Percentiles rank a stretch among this genome's conserved stretches.
Conservation (phyloP, 768 basidiomycete genomes). For the Flagelloscypha sp. region DNA sequence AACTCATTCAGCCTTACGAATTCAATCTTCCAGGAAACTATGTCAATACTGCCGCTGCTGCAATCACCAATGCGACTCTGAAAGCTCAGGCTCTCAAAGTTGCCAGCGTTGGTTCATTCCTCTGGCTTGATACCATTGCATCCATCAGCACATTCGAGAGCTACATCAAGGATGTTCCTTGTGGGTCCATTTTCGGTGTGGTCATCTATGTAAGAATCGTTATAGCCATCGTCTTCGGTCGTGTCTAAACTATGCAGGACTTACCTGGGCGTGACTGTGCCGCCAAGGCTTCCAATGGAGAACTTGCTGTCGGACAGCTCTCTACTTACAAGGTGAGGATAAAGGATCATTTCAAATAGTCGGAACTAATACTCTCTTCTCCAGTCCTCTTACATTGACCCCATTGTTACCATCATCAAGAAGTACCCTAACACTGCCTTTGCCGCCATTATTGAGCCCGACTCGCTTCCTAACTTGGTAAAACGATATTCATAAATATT, state of each 20-base stretch:
- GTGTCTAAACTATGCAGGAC: too few species aligned
- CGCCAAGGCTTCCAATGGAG: slow-evolving; percentile 58
- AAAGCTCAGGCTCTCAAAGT: slow-evolving; percentile 44
- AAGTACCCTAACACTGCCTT: slow-evolving; percentile 53
- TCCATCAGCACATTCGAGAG: slow-evolving; percentile 9
- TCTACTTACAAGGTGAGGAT: slow-evolving; percentile 3
- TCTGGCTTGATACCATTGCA: slow-evolving; percentile 49
- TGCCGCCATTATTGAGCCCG: slow-evolving; percentile 59
- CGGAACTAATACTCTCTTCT: slow-evolving; percentile 41
- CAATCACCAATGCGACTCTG: slow-evolving; percentile 40
- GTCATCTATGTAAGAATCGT: too few species aligned
- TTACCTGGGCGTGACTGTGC: slow-evolving; percentile 62
- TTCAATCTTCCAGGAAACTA: too few species aligned
- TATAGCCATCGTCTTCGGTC: too few species aligned
- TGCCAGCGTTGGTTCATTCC: slow-evolving; percentile 55
- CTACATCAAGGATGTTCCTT: slow-evolving; percentile 1
- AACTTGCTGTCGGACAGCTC: slow-evolving; percentile 27
- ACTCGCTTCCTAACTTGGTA: slow-evolving; percentile 61
- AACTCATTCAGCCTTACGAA: too few species aligned
- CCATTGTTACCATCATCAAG: slow-evolving; percentile 48
- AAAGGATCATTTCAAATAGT: slow-evolving; percentile 44
- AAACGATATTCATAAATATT: too few species aligned
- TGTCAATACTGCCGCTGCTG: slow-evolving; percentile 38
- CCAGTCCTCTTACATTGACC: too few species aligned
- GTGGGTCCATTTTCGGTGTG: slow-evolving; percentile 1